phyloP scores from a whole-genome alignment of 441 rosid species.

The Croton setiger region DNA sequence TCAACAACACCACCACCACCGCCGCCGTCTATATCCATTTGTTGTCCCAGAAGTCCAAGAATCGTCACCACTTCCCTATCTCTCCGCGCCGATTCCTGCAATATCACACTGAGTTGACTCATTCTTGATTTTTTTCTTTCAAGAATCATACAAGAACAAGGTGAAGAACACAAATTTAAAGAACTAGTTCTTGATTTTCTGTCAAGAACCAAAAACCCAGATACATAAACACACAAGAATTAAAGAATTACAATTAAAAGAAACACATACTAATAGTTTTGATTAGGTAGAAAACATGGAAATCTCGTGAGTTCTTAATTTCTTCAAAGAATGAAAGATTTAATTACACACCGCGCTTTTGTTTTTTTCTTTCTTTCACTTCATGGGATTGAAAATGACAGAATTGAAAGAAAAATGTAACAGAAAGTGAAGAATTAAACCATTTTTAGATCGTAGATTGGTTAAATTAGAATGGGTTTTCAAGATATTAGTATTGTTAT shows the following conservation, averaged over 20 bases:
- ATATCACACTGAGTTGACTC: slow-evolving; percentile 52
- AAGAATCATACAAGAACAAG: too few relatives aligned
- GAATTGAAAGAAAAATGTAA: neutral
- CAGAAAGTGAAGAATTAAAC: neutral
- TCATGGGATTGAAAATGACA: slow-evolving; percentile 1
- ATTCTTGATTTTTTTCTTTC: slow-evolving; percentile 21
- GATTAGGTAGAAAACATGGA: neutral
- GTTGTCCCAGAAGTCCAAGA: slow-evolving; percentile 42
- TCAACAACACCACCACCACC: neutral
- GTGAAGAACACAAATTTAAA: too few relatives aligned
- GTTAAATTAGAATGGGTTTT: neutral
- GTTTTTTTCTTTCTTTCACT: neutral
- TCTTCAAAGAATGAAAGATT: neutral
- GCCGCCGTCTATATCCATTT: slow-evolving; percentile 39
- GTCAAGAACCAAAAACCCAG: neutral
- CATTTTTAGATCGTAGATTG: neutral
- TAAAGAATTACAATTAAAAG: neutral
- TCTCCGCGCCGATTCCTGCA: slow-evolving; percentile 47
- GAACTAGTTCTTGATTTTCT: too few relatives aligned
- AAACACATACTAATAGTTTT: neutral
- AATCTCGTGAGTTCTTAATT: slow-evolving; percentile 10
- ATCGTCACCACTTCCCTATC: slow-evolving; percentile 41
- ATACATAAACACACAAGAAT: neutral
- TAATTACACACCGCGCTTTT: slow-evolving; percentile 15
- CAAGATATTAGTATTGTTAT: neutral